A percentile compares a stretch with the other conserved stretches of the same genome.
Conservation (phyloP, 1,284 basidiomycete genomes). For the Ustilago trichophora region DNA sequence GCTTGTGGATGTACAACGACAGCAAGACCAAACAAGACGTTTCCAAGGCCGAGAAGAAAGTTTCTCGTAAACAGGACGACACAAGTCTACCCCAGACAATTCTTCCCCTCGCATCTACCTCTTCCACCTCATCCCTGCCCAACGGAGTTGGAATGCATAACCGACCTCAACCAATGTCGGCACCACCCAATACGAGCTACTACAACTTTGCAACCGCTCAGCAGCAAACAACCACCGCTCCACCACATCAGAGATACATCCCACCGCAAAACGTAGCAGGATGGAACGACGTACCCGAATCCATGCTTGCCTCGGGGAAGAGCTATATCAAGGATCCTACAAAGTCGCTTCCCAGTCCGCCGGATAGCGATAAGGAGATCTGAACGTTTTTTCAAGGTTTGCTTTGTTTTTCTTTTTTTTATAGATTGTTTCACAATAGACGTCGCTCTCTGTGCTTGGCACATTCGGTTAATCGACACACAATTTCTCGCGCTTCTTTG, state of each 20-base stretch:
- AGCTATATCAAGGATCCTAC: constrained; percentile 43
- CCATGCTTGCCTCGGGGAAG: constrained; percentile 10
- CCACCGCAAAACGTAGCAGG: constrained; percentile 10
- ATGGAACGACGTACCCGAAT: constrained; percentile 34
- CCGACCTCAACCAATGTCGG: background rate
- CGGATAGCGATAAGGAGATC: constrained; percentile 41
- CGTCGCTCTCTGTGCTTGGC: too few species aligned
- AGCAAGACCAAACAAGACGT: constrained; percentile 73
- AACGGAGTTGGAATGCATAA: background rate
- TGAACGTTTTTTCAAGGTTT: background rate
- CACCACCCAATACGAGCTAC: background rate
- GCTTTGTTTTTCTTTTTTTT: too few species aligned
- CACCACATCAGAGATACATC: too few species aligned
- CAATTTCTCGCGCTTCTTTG: too few species aligned
- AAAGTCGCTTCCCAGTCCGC: constrained; percentile 35
- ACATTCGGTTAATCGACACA: too few species aligned
- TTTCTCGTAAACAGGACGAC: constrained; percentile 12
- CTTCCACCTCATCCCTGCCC: background rate
- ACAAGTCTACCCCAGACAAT: constrained; percentile 12
- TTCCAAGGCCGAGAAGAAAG: constrained; percentile 16
- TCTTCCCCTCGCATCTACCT: constrained; percentile 3
- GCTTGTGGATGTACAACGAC: constrained; percentile 92
- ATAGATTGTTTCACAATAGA: background rate
- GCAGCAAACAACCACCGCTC: background rate
- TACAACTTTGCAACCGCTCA: background rate